Conservation (phyloP, 495 filamentous ascomycete species). For the Barbatosphaeria neglecta region DNA sequence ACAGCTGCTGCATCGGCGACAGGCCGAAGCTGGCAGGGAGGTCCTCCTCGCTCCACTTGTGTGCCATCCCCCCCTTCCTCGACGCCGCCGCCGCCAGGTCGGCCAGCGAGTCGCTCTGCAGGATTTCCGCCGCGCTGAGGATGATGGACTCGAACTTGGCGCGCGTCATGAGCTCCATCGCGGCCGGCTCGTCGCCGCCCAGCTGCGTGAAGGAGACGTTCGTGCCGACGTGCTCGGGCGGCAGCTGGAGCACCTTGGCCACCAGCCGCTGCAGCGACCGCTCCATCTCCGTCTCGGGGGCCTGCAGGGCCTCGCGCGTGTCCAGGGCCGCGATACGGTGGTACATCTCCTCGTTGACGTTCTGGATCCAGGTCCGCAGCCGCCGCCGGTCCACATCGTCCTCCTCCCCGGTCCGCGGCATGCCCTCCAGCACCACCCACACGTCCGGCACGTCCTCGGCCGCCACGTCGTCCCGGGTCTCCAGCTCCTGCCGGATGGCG, state of each 20-base stretch:
- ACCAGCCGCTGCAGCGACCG: slow-evolving; percentile 25
- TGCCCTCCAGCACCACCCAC: slow-evolving; percentile 32
- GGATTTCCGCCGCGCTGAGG: slow-evolving; percentile 17
- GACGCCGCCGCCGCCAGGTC: slow-evolving; percentile 26
- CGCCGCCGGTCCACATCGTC: slow-evolving; percentile 28
- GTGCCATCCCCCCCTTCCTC: slow-evolving; percentile 15
- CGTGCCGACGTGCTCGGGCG: slow-evolving; percentile 26
- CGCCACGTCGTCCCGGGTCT: slow-evolving; percentile 13
- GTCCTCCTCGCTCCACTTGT: slow-evolving; percentile 22
- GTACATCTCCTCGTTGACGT: slow-evolving; percentile 31
- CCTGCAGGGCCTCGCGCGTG: slow-evolving; percentile 18
- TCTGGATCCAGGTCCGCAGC: slow-evolving; percentile 37
- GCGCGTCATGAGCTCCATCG: slow-evolving; percentile 22
- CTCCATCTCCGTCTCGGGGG: slow-evolving; percentile 23
- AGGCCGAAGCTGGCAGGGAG: slow-evolving; percentile 49
- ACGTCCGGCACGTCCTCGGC: slow-evolving; percentile 23
- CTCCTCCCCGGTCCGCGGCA: slow-evolving; percentile 28
- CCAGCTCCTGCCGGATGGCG: slow-evolving; percentile 17
- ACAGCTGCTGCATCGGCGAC: slow-evolving; percentile 61
- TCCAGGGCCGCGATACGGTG: slow-evolving; percentile 29
- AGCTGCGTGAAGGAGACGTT: slow-evolving; percentile 30
- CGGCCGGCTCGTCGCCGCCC: slow-evolving; percentile 33
- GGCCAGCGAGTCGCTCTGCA: slow-evolving; percentile 14
- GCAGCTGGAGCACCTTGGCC: slow-evolving; percentile 23
- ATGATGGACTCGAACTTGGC: slow-evolving; percentile 29